These are phyloP conservation scores for Torrubiellomyces zombiae DNA, from an alignment of 2,329 filamentous ascomycete genomes.

Conservation along the genomic window DNA sequence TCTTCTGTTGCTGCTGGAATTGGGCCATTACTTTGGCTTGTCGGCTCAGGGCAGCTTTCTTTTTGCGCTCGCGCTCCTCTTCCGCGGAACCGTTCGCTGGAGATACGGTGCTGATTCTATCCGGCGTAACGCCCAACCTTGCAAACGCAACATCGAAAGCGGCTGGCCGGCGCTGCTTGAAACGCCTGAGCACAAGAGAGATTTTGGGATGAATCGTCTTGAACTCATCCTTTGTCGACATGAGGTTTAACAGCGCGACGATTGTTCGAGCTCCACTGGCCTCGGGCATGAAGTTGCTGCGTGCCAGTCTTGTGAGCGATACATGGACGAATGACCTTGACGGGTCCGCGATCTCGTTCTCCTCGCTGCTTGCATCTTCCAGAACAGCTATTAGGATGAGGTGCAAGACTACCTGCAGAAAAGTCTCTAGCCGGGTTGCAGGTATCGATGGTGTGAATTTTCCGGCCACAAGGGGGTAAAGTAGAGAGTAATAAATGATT, in stretches of 20 bases:
- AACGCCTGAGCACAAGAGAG: slow-evolving; percentile 61
- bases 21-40: slow-evolving; percentile 94
- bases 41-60: slow-evolving; percentile 74
- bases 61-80: slow-evolving; percentile 67
- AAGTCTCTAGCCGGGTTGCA: slow-evolving; percentile 71
- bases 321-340: slow-evolving; percentile 55
- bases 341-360: slow-evolving; percentile 27
- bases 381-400: slow-evolving; percentile 70
- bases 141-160: slow-evolving; percentile 54
- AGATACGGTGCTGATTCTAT: slow-evolving; percentile 66
- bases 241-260: slow-evolving; percentile 43
- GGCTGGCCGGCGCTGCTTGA: slow-evolving; percentile 66
- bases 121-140: slow-evolving; percentile 48
- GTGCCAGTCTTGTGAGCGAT: slow-evolving; percentile 47
- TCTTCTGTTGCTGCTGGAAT: slow-evolving; percentile 94
- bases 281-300: slow-evolving; percentile 42
- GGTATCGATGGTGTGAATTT: slow-evolving; percentile 59
- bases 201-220: slow-evolving; percentile 76
- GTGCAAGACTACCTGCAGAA: slow-evolving; percentile 81
- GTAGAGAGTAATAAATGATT: slow-evolving; percentile 72
- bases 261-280: slow-evolving; percentile 43
- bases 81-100: slow-evolving; percentile 54
- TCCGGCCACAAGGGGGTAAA: slow-evolving; percentile 59
- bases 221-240: slow-evolving; percentile 55
- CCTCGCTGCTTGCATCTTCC: slow-evolving; percentile 54